phyloP scores from a whole-genome alignment of 495 filamentous ascomycete species.

The Neurospora intermedia region DNA sequence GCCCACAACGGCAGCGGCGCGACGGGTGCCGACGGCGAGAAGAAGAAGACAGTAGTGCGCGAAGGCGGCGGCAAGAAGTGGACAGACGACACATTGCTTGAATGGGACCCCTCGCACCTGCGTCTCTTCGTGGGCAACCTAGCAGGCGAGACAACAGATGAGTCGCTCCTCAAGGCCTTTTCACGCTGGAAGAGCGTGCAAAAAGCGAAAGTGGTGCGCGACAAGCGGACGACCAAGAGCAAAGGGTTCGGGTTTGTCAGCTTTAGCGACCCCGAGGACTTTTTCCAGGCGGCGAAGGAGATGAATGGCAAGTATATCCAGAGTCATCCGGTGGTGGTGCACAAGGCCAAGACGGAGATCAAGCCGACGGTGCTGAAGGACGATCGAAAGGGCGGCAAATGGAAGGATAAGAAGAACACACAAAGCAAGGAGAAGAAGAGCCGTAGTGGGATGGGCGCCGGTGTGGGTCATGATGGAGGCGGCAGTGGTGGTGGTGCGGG shows the following conservation, averaged over 20 bases:
- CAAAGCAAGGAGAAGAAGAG: constrained; percentile 24
- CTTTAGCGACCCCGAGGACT: constrained; percentile 90
- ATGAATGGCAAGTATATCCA: constrained; percentile 99
- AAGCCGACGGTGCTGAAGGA: constrained; percentile 48
- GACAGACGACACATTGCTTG: constrained; percentile 65
- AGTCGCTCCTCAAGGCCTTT: constrained; percentile 89
- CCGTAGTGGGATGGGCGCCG: constrained; percentile 18
- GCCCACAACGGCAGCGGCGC: constrained; percentile 19
- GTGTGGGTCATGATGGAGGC: constrained; percentile 16
- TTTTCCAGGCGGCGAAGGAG: constrained; percentile 87
- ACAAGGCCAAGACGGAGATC: constrained; percentile 84
- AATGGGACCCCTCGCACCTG: constrained; percentile 95
- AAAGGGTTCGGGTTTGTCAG: constrained; percentile 95
- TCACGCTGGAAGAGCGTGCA: constrained; percentile 75
- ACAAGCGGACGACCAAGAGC: constrained; percentile 90
- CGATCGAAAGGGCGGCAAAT: constrained; percentile 23
- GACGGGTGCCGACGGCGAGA: constrained; percentile 18
- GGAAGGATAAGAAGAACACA: constrained; percentile 22
- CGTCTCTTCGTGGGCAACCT: constrained; percentile 93
- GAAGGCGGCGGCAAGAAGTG: constrained; percentile 84
- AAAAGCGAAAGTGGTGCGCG: constrained; percentile 89
- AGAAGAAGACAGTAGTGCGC: constrained; percentile 67
- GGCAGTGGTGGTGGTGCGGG: constrained; percentile 11
- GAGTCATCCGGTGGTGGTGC: constrained; percentile 79
- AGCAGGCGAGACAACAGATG: constrained; percentile 96